These are phyloP conservation scores for Mucor racemosus DNA, from an alignment of 371 early-diverging fungal species.

Conservation along the genomic window DNA sequence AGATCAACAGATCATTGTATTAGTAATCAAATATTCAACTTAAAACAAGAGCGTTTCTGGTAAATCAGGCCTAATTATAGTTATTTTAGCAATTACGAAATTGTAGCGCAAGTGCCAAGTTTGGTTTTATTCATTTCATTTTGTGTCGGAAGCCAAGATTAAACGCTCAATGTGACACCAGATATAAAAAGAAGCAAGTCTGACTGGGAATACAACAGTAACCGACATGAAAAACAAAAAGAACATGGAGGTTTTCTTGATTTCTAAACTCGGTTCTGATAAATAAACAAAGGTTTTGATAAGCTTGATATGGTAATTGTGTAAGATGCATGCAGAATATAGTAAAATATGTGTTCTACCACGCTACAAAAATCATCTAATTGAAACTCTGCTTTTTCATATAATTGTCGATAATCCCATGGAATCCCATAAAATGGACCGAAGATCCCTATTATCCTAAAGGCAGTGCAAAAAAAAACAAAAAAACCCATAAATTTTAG, in stretches of 20 bases:
- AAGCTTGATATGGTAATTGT: not conserved
- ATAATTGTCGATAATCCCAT: not conserved
- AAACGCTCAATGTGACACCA: not conserved
- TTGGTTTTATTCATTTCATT: not conserved
- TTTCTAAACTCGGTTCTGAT: not conserved
- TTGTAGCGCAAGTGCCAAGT: not conserved
- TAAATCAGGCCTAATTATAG: not conserved
- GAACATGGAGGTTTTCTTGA: not conserved
- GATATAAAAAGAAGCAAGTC: not conserved
- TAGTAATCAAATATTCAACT: not conserved
- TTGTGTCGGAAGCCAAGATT: constrained; percentile 1
- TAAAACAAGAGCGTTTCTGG: not conserved
- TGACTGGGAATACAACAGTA: constrained; percentile 2
- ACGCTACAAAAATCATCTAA: not conserved
- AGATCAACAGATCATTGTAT: not conserved
- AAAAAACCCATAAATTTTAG: not conserved
- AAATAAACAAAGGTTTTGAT: not conserved
- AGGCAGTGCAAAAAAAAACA: not conserved
- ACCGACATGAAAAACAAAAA: not conserved
- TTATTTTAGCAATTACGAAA: not conserved
- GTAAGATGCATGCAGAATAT: not conserved
- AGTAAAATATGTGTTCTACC: too few species aligned
- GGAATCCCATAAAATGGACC: not conserved
- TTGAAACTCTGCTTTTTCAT: not conserved
- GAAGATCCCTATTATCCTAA: constrained; percentile 1